Base-by-base conservation (phyloP, 2,329 filamentous ascomycete species). In the Nigrospora oryzae region DNA sequence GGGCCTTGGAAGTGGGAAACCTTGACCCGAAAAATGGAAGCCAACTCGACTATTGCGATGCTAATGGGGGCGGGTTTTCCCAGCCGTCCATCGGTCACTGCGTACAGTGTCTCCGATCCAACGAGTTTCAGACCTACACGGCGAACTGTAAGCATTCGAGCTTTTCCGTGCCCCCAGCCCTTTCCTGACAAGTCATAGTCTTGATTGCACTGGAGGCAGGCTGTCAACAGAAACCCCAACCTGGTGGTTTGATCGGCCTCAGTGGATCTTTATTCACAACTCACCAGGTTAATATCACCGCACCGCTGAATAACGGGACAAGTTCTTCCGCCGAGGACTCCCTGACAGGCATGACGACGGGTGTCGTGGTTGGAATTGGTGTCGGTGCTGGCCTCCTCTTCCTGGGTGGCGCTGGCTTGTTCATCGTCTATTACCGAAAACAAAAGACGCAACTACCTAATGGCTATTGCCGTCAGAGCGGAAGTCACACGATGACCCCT, bases 81-180 rank as follows among this genome's bases (percentile, higher is more conserved):
- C n/a, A n/a, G n/a, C n/a, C n/a, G n/a, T n/a, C n/a, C n/a, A n/a
- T n/a, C n/a, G n/a, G n/a, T n/a, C n/a, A n/a, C 0, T 76, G 74
- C 37, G 53, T 66, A 1, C 52, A 61, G 13, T 77, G 74, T 30
- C 59, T 77, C 4, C 57, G 61, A n/a, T 55, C 64, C 0, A 70
- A 63, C 15, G 47, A 56, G 0, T 52, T 64, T 5, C 69, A 73
- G 42, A 54, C 49, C 3, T 75, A 73, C 36, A 54, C 75, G 2
- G 60, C 70, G 3, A 77, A 77, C 51, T 76, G 74, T 76, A 56
- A n/a, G n/a, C n/a, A n/a, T n/a, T n/a, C n/a, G n/a, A n/a, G n/a
- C n/a, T n/a, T n/a, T n/a, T n/a, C n/a, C n/a, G n/a, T n/a, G n/a
- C n/a, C n/a, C n/a, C n/a, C n/a, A n/a, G n/a, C n/a, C n/a, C n/a